Base-by-base conservation (phyloP, 805 yeast genomes). In the Candida nemodendra region DNA sequence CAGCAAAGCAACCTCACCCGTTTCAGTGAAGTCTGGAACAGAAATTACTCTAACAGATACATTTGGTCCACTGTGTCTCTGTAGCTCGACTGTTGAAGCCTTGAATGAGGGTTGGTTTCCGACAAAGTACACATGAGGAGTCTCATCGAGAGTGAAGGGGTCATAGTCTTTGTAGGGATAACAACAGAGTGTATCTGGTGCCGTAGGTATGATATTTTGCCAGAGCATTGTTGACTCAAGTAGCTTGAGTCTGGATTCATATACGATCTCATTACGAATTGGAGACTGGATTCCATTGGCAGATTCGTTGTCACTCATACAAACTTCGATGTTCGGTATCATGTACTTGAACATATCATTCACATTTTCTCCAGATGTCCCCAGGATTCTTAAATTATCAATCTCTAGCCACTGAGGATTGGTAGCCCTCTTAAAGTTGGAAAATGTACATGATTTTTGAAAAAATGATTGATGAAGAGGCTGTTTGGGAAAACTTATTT, bases 101-200 rank as follows among this genome's bases (percentile, higher is more conserved):
- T 72, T 81, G 57, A 71, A 88, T 22, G 59, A 56, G 0, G 81
- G 76, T 59, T 88, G 96, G 56, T 90, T 91, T 0, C 96, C 98
- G 3, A 78, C 87, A 50, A 87, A 78, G 54, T 84, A 88, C 3
- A 90, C 82, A 56, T 88, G 90, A 1, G 98, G 98, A 13, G 85
- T 77, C 52, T 85, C 86, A 8, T 65, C 65, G n/a, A 93, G 65
- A 2, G 80, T 68, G 59, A 91, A 88, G 3, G 98, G 98, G 59
- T 93, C 98, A 2, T 56, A 52, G 18, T 78, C 76, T 9, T 74
- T 72, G 53, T 72, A 90, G 1, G 99, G 97, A 51, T 87, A 89
- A 48, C 95, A 81, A 72, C 90, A 84, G 29, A 93, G 64, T 0
- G 99, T 93, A 54, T 93, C 98, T 0, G 99, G 99, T 1, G 96